phyloP scores from a whole-genome alignment of 352 stramenopile genomes.

The Albugo candida region DNA sequence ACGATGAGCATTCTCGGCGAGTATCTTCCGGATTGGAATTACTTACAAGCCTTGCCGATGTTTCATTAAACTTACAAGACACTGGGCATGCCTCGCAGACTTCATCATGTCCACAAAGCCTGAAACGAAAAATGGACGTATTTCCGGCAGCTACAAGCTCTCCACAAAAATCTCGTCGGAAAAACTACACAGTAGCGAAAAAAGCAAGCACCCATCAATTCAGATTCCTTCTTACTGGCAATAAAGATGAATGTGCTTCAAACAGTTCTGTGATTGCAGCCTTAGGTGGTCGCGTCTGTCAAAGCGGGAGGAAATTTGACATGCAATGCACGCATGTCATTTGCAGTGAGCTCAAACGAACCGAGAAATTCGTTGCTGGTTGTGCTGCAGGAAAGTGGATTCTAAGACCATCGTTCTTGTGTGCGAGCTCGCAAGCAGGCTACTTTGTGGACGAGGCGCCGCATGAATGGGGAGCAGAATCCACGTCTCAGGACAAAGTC shows the following conservation, averaged over 20 bases:
- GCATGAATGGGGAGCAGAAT: constrained; percentile 49
- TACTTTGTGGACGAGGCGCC: constrained; percentile 46
- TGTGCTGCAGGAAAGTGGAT: constrained; percentile 78
- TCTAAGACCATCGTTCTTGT: constrained; percentile 62
- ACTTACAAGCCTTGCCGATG: too few species aligned
- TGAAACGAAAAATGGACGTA: too few species aligned
- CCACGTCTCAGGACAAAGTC: constrained; percentile 34
- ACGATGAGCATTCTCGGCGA: too few species aligned
- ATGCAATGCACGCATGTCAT: constrained; percentile 66
- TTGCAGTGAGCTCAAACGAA: constrained; percentile 71
- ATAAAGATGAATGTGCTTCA: constrained; percentile 39
- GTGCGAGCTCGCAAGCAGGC: constrained; percentile 32
- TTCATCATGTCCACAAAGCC: too few species aligned
- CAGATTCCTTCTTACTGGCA: constrained; percentile 51
- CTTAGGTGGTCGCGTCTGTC: constrained; percentile 37
- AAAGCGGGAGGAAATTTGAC: constrained; percentile 49
- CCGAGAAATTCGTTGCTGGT: constrained; percentile 71
- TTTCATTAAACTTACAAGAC: too few species aligned
- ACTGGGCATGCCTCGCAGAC: too few species aligned
- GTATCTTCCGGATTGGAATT: too few species aligned
- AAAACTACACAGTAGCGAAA: too few species aligned
- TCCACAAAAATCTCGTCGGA: too few species aligned
- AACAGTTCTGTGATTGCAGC: constrained; percentile 60
- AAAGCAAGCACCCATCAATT: too few species aligned
- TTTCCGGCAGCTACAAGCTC: too few species aligned